A percentile compares a stretch with the other conserved stretches of the same genome.
phyloP scores from a whole-genome alignment of 768 basidiomycete species.

The Trametes gibbosa region DNA sequence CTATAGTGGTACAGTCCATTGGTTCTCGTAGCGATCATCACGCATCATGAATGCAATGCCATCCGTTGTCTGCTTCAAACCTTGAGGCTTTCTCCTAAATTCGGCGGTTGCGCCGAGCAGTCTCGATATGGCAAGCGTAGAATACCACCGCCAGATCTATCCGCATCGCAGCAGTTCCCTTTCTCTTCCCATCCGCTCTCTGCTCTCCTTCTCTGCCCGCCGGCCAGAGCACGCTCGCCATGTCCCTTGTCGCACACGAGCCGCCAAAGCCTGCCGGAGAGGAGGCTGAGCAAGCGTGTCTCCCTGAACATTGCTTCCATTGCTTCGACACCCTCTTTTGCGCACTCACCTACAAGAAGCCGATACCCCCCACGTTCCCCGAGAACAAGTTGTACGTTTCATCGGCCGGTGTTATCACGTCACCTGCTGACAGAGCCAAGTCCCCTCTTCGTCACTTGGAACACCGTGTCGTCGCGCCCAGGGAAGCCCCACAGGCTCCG shows the following conservation, averaged over 20 bases:
- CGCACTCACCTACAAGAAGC: constrained; percentile 56
- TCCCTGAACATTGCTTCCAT: constrained; percentile 73
- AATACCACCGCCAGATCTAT: constrained; percentile 1
- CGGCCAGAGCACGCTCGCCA: constrained; percentile 14
- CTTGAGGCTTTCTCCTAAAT: neutral
- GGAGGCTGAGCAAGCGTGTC: constrained; percentile 51
- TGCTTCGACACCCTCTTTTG: constrained; percentile 83
- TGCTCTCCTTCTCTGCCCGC: constrained; percentile 7
- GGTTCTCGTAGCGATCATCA: constrained; percentile 6
- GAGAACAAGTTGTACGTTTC: constrained; percentile 71
- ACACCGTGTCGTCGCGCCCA: constrained; percentile 60
- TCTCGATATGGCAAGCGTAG: constrained; percentile 11
- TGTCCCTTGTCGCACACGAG: constrained; percentile 42
- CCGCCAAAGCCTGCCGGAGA: constrained; percentile 40
- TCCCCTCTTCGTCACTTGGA: constrained; percentile 98
- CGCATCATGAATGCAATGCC: constrained; percentile 13
- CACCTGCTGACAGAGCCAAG: constrained; percentile 35
- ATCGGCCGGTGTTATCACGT: neutral
- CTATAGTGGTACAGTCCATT: constrained; percentile 20
- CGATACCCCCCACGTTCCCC: constrained; percentile 60
- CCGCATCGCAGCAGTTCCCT: neutral
- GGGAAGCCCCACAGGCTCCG: constrained; percentile 65
- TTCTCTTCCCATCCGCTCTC: neutral
- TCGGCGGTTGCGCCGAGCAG: neutral
- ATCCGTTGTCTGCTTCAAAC: constrained; percentile 1